Evolutionary conservation across 179 eudicot genomes (phyloP), one percentile per base, ranked within the genome.

Genomic region (Beta macrorhiza): DNA sequence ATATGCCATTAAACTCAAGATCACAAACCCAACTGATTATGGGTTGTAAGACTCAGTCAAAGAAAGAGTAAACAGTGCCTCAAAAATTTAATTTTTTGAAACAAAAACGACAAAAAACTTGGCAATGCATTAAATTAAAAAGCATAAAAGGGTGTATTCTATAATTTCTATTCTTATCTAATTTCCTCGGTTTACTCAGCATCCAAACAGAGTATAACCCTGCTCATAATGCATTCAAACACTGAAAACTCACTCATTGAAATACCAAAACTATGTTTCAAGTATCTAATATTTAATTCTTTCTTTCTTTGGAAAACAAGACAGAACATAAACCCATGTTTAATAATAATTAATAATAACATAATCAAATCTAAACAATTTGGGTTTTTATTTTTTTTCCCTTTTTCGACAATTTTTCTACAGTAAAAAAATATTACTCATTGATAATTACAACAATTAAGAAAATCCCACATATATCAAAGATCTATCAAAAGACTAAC

Each of bases 81-180:
- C 42, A 63, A 42, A 44, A 16, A 8, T 55, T 67, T 72, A 53
- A 70, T 42, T 67, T 82, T 51, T 6, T 83, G 80, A 59, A 70
- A 61, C 71, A 83, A 69, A 84, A 82, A 79, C 83, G 88, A 85
- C 88, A 87, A 87, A 61, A 58, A 65, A 85, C 69, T 79, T 68
- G 74, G 82, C 42, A 74, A 83, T 55, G 29, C 76, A 81, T 77
- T 79, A 79, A 76, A 79, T 71, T 71, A 47, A 74, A 37, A 49
- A 72, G 0, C 8, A 62, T 11, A 78, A 59, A 76, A 51, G 80
- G 68, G 76, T 56, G 52, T 56, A 7, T 25, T 16, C 19, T 53
- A 49, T 51, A 17, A 14, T 49, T 53, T 69, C 78, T 62, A 57
- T 63, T 82, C 79, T 82, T 67, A 84, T 82, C 62, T 59, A 25